phyloP scores from a whole-genome alignment of 331 rosid species.

The Rhamnella rubrinervis region DNA sequence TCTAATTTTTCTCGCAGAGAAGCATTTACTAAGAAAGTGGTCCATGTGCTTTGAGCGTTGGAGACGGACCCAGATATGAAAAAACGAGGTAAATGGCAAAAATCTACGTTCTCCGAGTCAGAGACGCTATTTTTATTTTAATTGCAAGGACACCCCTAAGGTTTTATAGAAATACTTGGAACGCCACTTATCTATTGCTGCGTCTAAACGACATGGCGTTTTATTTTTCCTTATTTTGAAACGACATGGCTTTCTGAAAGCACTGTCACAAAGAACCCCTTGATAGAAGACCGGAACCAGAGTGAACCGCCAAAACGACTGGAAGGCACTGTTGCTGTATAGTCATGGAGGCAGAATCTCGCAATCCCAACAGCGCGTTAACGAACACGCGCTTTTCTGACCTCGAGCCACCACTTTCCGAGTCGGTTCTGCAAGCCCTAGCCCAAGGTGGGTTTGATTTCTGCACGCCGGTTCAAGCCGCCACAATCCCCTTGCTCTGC shows the following conservation, averaged over 20 bases:
- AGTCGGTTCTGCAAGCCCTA: constrained; percentile 59
- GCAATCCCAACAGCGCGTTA: constrained; percentile 52
- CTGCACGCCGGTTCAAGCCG: constrained; percentile 98
- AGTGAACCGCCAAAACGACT: constrained; percentile 21
- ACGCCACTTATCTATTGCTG: too few relatives aligned
- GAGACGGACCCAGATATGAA: too few relatives aligned
- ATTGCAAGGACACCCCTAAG: too few relatives aligned
- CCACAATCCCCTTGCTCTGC: constrained; percentile 85
- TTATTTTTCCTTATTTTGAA: not conserved
- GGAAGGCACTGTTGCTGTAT: not conserved
- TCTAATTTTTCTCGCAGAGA: not conserved
- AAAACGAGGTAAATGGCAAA: too few relatives aligned
- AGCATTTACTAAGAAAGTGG: not conserved
- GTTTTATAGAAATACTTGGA: too few relatives aligned
- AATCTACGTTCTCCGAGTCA: too few relatives aligned
- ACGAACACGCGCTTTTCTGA: constrained; percentile 82
- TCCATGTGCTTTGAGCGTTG: not conserved
- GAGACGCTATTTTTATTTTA: too few relatives aligned
- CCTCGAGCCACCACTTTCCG: constrained; percentile 65
- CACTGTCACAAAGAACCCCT: not conserved
- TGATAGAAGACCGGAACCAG: not conserved
- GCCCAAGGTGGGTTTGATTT: constrained; percentile 54
- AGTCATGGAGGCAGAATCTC: constrained; percentile 52
- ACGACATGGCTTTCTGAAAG: not conserved
- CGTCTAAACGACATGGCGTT: not conserved